phyloP scores from a whole-genome alignment of 371 early-diverging fungal species.

The Mucor piriformis region DNA sequence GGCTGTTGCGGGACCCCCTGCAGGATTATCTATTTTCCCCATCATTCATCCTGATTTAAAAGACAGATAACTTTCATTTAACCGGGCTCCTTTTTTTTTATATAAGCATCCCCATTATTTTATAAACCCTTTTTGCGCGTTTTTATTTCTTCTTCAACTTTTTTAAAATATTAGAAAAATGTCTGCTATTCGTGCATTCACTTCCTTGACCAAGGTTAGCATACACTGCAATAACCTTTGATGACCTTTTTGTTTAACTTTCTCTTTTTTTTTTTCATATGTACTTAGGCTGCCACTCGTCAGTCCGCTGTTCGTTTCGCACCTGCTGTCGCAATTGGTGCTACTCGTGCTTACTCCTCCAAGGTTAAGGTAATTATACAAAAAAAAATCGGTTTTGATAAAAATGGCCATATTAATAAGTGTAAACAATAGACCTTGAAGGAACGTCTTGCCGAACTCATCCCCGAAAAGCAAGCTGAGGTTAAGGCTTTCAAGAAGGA shows the following conservation, averaged over 20 bases:
- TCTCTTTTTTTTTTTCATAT: neutral
- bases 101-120: conserved; percentile 21
- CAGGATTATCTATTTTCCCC: conserved; percentile 23
- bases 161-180: conserved; percentile 22
- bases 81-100: conserved; percentile 6
- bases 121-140: conserved; percentile 20
- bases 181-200: conserved; percentile 55
- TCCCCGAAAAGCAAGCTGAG: conserved; percentile 94
- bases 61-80: conserved; percentile 1
- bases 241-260: neutral
- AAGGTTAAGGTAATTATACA: conserved; percentile 42
- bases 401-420: too few relatives aligned
- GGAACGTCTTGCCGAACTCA: conserved; percentile 90
- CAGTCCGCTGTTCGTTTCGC: conserved; percentile 40
- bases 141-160: conserved; percentile 19
- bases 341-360: conserved; percentile 46
- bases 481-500: conserved; percentile 92
- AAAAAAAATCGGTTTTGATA: neutral
- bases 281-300: conserved; percentile 36
- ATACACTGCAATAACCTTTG: neutral
- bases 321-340: conserved; percentile 42
- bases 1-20: conserved; percentile 16
- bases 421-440: conserved; percentile 84
- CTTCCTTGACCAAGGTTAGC: conserved; percentile 42
- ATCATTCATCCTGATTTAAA: conserved; percentile 14